A percentile compares a stretch with the other conserved stretches of the same genome.
Evolutionary conservation across 208 protist genomes (phyloP).

Genomic region (Leishmania mexicana): DNA sequence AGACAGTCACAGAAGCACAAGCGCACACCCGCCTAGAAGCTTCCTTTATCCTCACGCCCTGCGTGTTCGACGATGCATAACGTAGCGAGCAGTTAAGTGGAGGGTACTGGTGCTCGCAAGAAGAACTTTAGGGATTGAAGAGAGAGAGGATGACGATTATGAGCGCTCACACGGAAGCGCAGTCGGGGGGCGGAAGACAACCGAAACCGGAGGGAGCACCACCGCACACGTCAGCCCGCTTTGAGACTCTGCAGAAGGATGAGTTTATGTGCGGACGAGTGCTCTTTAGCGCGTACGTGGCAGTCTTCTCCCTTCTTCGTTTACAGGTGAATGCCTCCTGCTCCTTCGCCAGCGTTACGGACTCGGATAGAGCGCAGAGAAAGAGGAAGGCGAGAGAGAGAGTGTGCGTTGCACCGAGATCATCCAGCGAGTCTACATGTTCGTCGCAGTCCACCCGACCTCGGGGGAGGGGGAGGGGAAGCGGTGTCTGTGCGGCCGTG

Average conservation of each 20-base stretch:
- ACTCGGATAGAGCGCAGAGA: background rate
- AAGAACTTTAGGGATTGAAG: too few relatives aligned
- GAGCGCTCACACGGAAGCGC: too few relatives aligned
- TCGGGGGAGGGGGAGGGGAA: too few relatives aligned
- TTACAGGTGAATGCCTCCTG: background rate
- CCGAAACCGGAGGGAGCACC: too few relatives aligned
- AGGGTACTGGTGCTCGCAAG: background rate
- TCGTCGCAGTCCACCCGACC: too few relatives aligned
- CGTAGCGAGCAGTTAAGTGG: background rate
- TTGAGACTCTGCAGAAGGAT: background rate
- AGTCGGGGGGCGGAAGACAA: background rate
- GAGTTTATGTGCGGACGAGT: background rate
- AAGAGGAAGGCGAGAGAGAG: slow-evolving; percentile 1
- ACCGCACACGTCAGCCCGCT: too few relatives aligned
- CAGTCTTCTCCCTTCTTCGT: background rate
- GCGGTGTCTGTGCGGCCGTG: too few relatives aligned
- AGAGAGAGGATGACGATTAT: too few relatives aligned
- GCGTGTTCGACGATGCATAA: background rate
- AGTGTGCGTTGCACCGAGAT: background rate
- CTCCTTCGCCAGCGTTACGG: background rate
- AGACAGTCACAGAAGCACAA: background rate
- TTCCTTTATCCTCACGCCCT: background rate
- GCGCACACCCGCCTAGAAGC: background rate
- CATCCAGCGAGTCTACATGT: too few relatives aligned
- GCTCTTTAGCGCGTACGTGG: background rate